phyloP scores from a whole-genome alignment of 495 filamentous ascomycete species.

The Aspergillus avenaceus region DNA sequence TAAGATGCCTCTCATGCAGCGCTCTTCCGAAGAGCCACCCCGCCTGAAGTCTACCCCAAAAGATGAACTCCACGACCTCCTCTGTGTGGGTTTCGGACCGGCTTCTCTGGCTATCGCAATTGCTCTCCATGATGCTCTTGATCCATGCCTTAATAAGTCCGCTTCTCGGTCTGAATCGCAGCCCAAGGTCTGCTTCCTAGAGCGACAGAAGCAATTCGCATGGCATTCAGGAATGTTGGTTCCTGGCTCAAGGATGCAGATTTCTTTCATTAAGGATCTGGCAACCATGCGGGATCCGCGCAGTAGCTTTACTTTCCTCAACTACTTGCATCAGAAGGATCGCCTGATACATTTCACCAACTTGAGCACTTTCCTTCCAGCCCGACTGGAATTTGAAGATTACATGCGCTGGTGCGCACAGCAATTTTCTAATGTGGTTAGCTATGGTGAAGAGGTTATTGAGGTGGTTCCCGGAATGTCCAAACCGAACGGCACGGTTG shows the following conservation, averaged over 20 bases:
- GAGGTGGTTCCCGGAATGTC: constrained; percentile 42
- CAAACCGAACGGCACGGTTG: constrained; percentile 25
- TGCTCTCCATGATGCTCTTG: constrained; percentile 71
- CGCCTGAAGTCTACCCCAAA: constrained; percentile 28
- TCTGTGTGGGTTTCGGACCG: constrained; percentile 92
- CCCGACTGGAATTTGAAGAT: constrained; percentile 87
- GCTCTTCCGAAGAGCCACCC: constrained; percentile 6
- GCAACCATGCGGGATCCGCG: constrained; percentile 83
- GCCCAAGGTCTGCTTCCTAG: constrained; percentile 78
- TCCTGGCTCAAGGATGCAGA: constrained; percentile 92
- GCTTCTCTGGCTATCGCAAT: constrained; percentile 91
- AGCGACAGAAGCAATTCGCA: constrained; percentile 75
- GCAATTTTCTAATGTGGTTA: constrained; percentile 73
- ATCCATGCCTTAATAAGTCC: constrained; percentile 30
- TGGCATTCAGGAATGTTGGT: constrained; percentile 97
- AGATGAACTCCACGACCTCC: constrained; percentile 68
- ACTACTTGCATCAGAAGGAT: constrained; percentile 77
- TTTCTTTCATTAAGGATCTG: constrained; percentile 95
- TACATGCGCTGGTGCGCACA: constrained; percentile 91
- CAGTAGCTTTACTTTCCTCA: constrained; percentile 92
- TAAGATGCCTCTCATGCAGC: constrained; percentile 18
- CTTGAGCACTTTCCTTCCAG: constrained; percentile 80
- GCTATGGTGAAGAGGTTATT: constrained; percentile 73
- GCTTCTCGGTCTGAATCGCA: constrained; percentile 21
- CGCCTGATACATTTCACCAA: constrained; percentile 88